Evolutionary conservation across 2,329 filamentous ascomycete genomes (phyloP).

Genomic region (Colletotrichum cuscutae): DNA sequence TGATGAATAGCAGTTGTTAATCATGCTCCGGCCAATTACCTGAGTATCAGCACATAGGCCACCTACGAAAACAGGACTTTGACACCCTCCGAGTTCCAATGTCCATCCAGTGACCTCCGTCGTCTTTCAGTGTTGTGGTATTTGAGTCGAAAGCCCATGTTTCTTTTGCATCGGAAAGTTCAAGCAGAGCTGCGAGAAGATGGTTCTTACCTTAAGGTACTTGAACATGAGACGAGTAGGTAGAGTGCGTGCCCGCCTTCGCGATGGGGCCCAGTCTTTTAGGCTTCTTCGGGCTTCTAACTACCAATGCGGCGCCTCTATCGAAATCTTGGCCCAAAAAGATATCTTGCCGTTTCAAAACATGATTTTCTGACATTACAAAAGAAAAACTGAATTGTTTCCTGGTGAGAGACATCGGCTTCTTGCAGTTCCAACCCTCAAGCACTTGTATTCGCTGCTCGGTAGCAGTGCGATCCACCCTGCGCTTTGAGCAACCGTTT

Average conservation of each 20-base stretch:
- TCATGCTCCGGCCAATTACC: not conserved
- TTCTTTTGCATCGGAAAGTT: not conserved
- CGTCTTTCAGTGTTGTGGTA: not conserved
- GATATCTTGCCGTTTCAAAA: too few relatives aligned
- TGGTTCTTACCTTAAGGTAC: not conserved
- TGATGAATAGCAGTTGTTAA: not conserved
- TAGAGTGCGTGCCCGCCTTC: not conserved
- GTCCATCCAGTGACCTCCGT: not conserved
- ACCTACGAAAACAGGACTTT: not conserved
- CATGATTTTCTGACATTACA: too few relatives aligned
- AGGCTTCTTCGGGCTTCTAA: not conserved
- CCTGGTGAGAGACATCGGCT: too few relatives aligned
- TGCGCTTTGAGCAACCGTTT: not conserved
- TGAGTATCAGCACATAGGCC: not conserved
- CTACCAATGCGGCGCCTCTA: not conserved
- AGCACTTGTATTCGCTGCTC: too few relatives aligned
- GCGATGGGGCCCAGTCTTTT: not conserved
- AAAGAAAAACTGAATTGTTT: too few relatives aligned
- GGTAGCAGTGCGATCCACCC: too few relatives aligned
- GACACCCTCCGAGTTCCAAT: not conserved
- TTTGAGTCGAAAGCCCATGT: not conserved
- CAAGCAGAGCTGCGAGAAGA: not conserved
- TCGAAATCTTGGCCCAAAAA: too few relatives aligned
- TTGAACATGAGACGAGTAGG: not conserved
- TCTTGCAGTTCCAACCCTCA: too few relatives aligned